Conservation (phyloP, 1,284 basidiomycete species). For the Tylopilus sp. region DNA sequence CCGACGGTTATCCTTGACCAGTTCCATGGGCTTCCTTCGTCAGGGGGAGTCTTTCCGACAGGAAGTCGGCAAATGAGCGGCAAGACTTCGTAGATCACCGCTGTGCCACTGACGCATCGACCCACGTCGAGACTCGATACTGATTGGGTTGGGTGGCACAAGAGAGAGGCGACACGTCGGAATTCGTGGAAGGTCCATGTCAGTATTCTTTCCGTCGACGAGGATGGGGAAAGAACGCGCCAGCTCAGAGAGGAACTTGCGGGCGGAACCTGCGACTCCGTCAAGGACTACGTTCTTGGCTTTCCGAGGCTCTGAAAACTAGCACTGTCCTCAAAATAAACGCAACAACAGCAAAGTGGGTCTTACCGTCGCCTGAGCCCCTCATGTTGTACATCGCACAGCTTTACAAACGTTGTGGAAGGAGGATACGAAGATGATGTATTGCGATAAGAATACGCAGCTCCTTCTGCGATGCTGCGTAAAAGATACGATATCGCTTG, state of each 20-base stretch:
- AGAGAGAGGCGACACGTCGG: conserved; percentile 2
- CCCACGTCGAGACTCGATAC: not conserved
- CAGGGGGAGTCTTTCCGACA: not conserved
- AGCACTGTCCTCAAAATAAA: conserved; percentile 2
- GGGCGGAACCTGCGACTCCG: conserved; percentile 21
- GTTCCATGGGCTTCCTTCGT: not conserved
- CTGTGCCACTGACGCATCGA: not conserved
- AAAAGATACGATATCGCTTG: conserved; percentile 27
- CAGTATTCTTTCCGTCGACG: conserved; percentile 51
- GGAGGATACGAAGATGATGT: conserved; percentile 8
- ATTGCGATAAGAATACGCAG: conserved; percentile 20
- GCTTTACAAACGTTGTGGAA: conserved; percentile 6
- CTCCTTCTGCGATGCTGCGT: conserved; percentile 13
- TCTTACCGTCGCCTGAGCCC: conserved; percentile 11
- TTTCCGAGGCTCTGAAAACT: not conserved
- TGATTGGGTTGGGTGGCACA: not conserved
- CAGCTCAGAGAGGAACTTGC: conserved; percentile 30
- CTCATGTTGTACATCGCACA: not conserved
- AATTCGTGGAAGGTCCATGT: conserved; percentile 47
- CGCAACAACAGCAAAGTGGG: not conserved
- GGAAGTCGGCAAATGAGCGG: conserved; percentile 22
- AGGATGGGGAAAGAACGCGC: conserved; percentile 49
- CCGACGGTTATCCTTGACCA: conserved; percentile 9
- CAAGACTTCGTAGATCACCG: conserved; percentile 15
- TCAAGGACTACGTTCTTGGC: conserved; percentile 22